These are phyloP conservation scores for Exobasidium cylindrosporum DNA, from an alignment of 1,284 basidiomycete species.

Conservation along the genomic window DNA sequence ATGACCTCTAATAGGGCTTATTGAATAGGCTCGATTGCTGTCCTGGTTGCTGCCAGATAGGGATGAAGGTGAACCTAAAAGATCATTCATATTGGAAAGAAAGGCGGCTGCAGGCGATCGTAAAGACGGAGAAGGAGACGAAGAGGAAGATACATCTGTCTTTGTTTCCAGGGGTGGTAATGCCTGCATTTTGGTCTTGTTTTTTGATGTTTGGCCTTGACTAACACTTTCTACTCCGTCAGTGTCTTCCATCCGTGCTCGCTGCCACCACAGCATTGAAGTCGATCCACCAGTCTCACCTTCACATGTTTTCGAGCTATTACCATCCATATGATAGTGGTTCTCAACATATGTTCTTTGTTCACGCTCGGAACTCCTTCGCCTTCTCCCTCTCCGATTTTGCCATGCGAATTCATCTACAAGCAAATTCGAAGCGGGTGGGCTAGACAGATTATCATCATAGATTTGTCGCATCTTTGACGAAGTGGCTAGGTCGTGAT, in stretches of 20 bases:
- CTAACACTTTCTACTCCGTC: background rate
- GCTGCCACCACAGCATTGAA: constrained; percentile 1
- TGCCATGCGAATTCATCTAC: background rate
- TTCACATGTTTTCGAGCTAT: background rate
- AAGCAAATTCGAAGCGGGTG: too few relatives aligned
- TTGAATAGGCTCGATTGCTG: background rate
- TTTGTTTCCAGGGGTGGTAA: background rate
- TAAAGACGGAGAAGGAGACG: background rate
- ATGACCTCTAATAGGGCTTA: background rate
- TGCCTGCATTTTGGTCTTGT: background rate
- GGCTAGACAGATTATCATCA: too few relatives aligned
- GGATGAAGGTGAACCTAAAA: background rate
- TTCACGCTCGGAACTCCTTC: constrained; percentile 1
- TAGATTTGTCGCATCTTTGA: background rate
- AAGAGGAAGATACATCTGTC: background rate
- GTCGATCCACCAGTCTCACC: background rate
- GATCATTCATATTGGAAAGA: constrained; percentile 11
- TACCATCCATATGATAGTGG: background rate
- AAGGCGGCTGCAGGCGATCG: constrained; percentile 8
- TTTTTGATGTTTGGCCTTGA: background rate
- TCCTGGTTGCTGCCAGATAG: background rate
- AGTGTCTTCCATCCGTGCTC: background rate
- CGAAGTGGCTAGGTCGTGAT: background rate
- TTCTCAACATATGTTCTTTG: too few relatives aligned
- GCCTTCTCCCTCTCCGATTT: background rate